Conservation (phyloP, 208 protist genomes). For the Leishmania gerbilli region DNA sequence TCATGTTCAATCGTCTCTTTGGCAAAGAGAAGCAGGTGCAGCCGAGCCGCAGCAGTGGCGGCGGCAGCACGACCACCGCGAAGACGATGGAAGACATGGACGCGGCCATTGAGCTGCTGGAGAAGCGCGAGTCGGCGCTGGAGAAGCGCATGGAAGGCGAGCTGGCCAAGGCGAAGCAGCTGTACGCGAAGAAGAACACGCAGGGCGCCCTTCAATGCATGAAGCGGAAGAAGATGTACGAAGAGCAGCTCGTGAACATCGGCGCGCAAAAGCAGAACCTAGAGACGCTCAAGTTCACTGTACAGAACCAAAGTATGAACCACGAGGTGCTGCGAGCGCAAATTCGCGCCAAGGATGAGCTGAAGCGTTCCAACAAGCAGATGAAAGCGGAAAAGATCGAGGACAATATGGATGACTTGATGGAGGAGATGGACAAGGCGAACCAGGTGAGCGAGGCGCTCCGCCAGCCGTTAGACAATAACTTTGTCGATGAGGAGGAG, state of each 20-base stretch:
- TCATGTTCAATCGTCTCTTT: constrained; percentile 84
- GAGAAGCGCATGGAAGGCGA: constrained; percentile 90
- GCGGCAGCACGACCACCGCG: constrained; percentile 23
- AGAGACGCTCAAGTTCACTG: constrained; percentile 82
- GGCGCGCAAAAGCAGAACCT: constrained; percentile 77
- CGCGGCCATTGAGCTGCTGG: constrained; percentile 73
- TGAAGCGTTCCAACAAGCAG: constrained; percentile 82
- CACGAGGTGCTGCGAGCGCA: constrained; percentile 83
- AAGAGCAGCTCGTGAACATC: constrained; percentile 80
- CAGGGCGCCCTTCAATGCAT: constrained; percentile 83
- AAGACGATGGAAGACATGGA: constrained; percentile 79
- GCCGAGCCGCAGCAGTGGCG: constrained; percentile 23
- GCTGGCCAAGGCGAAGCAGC: constrained; percentile 77
- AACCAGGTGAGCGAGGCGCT: constrained; percentile 86
- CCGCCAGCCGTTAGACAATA: constrained; percentile 73
- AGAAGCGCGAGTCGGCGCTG: constrained; percentile 84
- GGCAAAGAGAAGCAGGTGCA: constrained; percentile 67
- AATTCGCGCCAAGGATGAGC: constrained; percentile 62
- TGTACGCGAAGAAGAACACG: constrained; percentile 88
- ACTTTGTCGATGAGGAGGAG: constrained; percentile 86
- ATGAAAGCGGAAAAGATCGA: constrained; percentile 91
- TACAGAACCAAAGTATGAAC: constrained; percentile 91
- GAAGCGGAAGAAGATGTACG: constrained; percentile 92
- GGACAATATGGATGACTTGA: constrained; percentile 86
- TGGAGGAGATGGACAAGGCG: constrained; percentile 92